These are phyloP conservation scores for Macroventuria anomochaeta DNA, from an alignment of 2,329 filamentous ascomycete genomes.

Conservation along the genomic window DNA sequence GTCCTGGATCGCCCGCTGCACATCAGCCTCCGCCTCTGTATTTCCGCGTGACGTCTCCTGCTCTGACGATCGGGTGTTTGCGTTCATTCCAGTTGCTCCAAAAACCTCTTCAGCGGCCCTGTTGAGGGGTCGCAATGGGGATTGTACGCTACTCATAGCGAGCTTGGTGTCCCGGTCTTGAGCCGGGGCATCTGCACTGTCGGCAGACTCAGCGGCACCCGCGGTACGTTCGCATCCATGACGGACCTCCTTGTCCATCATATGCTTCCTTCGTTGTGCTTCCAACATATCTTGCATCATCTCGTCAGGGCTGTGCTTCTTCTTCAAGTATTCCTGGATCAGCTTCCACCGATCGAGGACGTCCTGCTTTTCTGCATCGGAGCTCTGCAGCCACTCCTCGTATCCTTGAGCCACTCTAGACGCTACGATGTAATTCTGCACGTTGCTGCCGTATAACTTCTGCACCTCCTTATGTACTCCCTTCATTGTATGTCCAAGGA, in stretches of 20 bases:
- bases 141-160: neutral
- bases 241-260: constrained; percentile 39
- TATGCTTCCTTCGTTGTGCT: constrained; percentile 22
- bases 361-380: constrained; percentile 22
- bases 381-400: constrained; percentile 28
- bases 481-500: constrained; percentile 25
- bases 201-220: neutral
- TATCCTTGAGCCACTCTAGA: constrained; percentile 26
- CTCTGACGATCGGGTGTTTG: no score
- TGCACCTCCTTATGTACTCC: constrained; percentile 27
- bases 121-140: neutral
- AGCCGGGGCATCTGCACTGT: constrained; percentile 29
- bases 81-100: no score
- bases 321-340: constrained; percentile 21
- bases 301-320: constrained; percentile 7
- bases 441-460: constrained; percentile 1
- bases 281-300: constrained; percentile 42
- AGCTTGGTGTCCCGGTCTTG: constrained; percentile 35
- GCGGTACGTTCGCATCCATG: constrained; percentile 35
- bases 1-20: neutral
- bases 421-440: constrained; percentile 22
- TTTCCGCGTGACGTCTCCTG: neutral
- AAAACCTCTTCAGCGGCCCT: neutral
- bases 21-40: neutral
- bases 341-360: constrained; percentile 24